A percentile compares a stretch with the other conserved stretches of the same genome.
phyloP scores from a whole-genome alignment of 495 filamentous ascomycete species.

The Penicillium salamii region DNA sequence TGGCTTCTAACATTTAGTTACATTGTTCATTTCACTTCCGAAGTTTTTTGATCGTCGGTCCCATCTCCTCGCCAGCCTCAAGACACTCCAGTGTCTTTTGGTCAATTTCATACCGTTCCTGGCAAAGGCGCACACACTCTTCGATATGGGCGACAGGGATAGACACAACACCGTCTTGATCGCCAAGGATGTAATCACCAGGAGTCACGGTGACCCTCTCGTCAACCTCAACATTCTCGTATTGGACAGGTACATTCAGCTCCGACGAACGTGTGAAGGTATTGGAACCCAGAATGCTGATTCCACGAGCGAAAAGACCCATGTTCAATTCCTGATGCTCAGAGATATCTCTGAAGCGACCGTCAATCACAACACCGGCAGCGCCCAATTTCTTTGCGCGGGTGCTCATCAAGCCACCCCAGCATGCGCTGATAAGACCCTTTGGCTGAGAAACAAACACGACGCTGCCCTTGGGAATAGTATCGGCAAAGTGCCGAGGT shows the following conservation, averaged over 20 bases:
- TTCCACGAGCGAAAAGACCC: constrained; percentile 51
- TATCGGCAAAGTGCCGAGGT: constrained; percentile 32
- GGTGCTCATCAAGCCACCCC: constrained; percentile 58
- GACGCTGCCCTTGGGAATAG: constrained; percentile 47
- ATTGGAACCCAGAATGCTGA: constrained; percentile 34
- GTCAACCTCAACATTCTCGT: constrained; percentile 25
- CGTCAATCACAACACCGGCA: constrained; percentile 53
- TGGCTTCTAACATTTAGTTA: too few relatives aligned
- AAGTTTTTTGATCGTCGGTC: constrained; percentile 24
- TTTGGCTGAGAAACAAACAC: constrained; percentile 56
- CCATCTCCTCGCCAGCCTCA: constrained; percentile 24
- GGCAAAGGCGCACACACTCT: constrained; percentile 19
- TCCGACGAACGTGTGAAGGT: constrained; percentile 23
- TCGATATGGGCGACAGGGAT: constrained; percentile 18
- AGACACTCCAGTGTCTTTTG: constrained; percentile 21
- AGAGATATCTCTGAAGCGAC: constrained; percentile 55
- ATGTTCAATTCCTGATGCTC: constrained; percentile 55
- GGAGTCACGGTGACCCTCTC: constrained; percentile 49
- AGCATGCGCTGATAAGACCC: constrained; percentile 52
- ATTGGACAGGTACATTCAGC: constrained; percentile 31
- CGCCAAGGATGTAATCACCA: constrained; percentile 57
- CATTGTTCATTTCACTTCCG: constrained; percentile 14
- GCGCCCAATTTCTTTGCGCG: constrained; percentile 43
- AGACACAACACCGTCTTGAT: constrained; percentile 54
- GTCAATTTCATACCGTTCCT: constrained; percentile 25